phyloP scores from a whole-genome alignment of 2,329 filamentous ascomycete species.

The Alternaria postmessia region DNA sequence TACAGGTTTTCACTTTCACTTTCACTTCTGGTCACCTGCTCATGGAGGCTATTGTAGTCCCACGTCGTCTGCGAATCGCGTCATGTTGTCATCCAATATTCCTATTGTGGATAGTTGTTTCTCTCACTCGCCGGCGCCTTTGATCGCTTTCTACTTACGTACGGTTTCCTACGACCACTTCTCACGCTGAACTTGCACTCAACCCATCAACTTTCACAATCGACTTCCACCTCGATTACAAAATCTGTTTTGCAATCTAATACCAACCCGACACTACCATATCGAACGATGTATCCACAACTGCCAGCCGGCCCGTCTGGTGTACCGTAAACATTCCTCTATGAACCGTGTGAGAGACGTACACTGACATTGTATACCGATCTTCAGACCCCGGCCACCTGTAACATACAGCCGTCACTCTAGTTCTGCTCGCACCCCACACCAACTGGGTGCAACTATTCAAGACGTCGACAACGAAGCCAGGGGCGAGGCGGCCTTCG shows the following conservation, averaged over 20 bases:
- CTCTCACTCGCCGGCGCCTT: background rate
- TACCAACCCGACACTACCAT: background rate
- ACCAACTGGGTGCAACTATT: background rate
- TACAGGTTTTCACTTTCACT: conserved; percentile 8
- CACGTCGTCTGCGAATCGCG: background rate
- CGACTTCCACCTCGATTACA: background rate
- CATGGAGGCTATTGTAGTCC: background rate
- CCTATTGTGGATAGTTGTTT: background rate
- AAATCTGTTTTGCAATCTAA: background rate
- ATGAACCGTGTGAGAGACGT: background rate
- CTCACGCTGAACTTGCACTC: background rate
- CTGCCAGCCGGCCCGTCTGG: background rate
- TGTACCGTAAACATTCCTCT: background rate
- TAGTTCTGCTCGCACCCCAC: no score
- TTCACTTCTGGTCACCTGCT: background rate
- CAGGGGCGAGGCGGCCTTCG: conserved; percentile 4
- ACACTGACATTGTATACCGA: background rate
- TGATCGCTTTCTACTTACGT: background rate
- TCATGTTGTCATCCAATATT: background rate
- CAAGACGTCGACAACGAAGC: conserved; percentile 2
- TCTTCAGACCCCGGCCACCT: background rate
- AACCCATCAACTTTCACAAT: background rate
- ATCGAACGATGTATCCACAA: background rate
- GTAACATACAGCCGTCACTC: background rate
- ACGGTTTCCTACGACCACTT: background rate